These are phyloP conservation scores for Astrocystis sublimbata DNA, from an alignment of 495 filamentous ascomycete species.

Conservation along the genomic window DNA sequence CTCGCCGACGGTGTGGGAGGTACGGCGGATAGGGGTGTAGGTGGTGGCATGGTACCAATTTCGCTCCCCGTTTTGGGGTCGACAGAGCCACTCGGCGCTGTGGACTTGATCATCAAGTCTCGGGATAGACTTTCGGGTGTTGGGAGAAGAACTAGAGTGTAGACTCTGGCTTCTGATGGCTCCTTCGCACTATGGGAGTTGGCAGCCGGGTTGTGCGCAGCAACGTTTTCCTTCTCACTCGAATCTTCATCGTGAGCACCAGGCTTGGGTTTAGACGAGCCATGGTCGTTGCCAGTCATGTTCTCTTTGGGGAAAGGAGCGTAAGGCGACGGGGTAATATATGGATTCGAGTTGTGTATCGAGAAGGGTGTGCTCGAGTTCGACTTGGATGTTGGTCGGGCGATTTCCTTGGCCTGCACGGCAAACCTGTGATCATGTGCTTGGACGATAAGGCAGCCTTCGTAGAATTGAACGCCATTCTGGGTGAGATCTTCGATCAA, in stretches of 20 bases:
- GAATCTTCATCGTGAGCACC: slow-evolving; percentile 26
- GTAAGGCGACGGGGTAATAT: slow-evolving; percentile 84
- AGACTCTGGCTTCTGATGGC: slow-evolving; percentile 61
- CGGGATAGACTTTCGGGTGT: slow-evolving; percentile 70
- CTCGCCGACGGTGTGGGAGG: slow-evolving; percentile 59
- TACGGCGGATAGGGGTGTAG: slow-evolving; percentile 63
- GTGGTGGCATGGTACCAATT: slow-evolving; percentile 58
- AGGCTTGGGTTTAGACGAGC: slow-evolving; percentile 36
- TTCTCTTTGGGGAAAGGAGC: slow-evolving; percentile 75
- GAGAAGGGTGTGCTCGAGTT: slow-evolving; percentile 70
- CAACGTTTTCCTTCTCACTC: slow-evolving; percentile 52
- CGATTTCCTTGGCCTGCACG: slow-evolving; percentile 58
- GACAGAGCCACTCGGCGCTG: slow-evolving; percentile 57
- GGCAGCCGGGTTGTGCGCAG: slow-evolving; percentile 44
- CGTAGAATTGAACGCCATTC: slow-evolving; percentile 79
- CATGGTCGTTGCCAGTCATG: slow-evolving; percentile 29
- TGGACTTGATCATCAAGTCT: slow-evolving; percentile 74
- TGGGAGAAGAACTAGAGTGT: slow-evolving; percentile 81
- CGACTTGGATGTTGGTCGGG: slow-evolving; percentile 55
- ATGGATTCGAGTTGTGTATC: slow-evolving; percentile 85
- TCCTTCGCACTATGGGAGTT: slow-evolving; percentile 53
- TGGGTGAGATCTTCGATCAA: slow-evolving; percentile 60
- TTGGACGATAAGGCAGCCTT: slow-evolving; percentile 93
- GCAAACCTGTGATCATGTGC: slow-evolving; percentile 79
- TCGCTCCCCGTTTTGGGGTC: slow-evolving; percentile 51